Evolutionary conservation across 768 basidiomycete genomes (phyloP), one percentile per base, ranked within the genome.

Genomic region (Lactarius vividus): DNA sequence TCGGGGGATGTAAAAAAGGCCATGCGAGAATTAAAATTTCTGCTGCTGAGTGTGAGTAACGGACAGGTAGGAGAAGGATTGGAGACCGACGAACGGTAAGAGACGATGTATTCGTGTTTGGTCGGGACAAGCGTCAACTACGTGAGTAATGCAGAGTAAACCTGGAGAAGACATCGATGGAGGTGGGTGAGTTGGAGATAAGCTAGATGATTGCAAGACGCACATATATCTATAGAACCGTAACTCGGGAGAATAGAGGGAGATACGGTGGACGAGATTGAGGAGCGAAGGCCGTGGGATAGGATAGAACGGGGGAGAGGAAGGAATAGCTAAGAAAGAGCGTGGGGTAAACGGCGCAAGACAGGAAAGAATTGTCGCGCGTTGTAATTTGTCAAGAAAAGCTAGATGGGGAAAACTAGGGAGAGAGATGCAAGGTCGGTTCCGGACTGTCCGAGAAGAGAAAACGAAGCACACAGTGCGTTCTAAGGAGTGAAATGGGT

Each of bases 1-100:
- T 49, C 61, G 8, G 67, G 44, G 29, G 68, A 69, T 13, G 63
- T 61, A 46, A 69, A 64, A 44, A 70, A 70, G 10, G 68, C 64
- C 70, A 70, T 70, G 59, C 29, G 52, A 42, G 33, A 49, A 55
- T 39, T 35, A 20, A 26, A 23, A 9, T 62, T 49, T 37, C 67
- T 68, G 56, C 5, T 13, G 3, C 31, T 26, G 9, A 26, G 44
- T 7, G 28, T 40, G 7, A 64, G 64, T n/a, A 46, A 60, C 13
- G 10, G 8, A 37, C 15, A 44, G 3, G 37, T 40, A 7, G 28
- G 1, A 40, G 23, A 55, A 33, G 46, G 4, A 39, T 18, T 10
- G 18, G 28, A 3, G 20, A 33, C 31, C 18, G 39, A 55, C 57
- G 59, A 46, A 56, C 49, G 40, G 29, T 20, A 53, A 63, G n/a